phyloP scores from a whole-genome alignment of 2,329 filamentous ascomycete genomes.

The Fonsecaea erecta region DNA sequence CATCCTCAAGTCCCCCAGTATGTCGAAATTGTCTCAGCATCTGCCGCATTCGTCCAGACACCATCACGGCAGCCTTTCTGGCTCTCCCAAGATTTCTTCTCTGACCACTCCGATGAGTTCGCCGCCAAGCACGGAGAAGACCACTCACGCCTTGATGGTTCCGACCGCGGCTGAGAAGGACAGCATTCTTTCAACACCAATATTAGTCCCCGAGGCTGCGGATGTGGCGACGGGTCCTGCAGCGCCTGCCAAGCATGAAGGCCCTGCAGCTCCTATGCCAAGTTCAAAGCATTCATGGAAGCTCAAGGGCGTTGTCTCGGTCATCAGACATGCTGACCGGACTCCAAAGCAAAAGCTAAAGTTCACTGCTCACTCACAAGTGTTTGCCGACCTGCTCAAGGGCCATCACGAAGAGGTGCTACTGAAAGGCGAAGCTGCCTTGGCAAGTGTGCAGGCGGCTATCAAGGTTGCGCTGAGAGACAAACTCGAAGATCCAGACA shows the following conservation, averaged over 20 bases:
- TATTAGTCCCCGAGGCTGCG: slow-evolving; percentile 34
- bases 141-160: slow-evolving; percentile 12
- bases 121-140: slow-evolving; percentile 42
- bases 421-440: slow-evolving; percentile 85
- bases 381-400: slow-evolving; percentile 91
- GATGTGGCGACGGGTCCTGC: slow-evolving; percentile 19
- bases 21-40: slow-evolving; percentile 57
- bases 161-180: slow-evolving; percentile 28
- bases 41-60: slow-evolving; percentile 49
- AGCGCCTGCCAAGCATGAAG: slow-evolving; percentile 33
- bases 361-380: slow-evolving; percentile 96
- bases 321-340: slow-evolving; percentile 93
- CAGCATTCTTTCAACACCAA: slow-evolving; percentile 52
- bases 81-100: slow-evolving; percentile 51
- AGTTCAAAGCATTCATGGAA: slow-evolving; percentile 95
- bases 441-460: slow-evolving; percentile 86
- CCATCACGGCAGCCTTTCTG: slow-evolving; percentile 42
- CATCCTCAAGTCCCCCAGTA: slow-evolving; percentile 68
- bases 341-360: slow-evolving; percentile 99
- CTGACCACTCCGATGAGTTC: slow-evolving; percentile 43
- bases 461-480: slow-evolving; percentile 79
- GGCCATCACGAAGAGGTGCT: slow-evolving; percentile 96
- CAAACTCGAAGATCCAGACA: slow-evolving; percentile 80
- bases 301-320: slow-evolving; percentile 94
- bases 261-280: slow-evolving; percentile 58